Evolutionary conservation across 2,329 filamentous ascomycete species (phyloP).

Genomic region (Fusarium sp.): DNA sequence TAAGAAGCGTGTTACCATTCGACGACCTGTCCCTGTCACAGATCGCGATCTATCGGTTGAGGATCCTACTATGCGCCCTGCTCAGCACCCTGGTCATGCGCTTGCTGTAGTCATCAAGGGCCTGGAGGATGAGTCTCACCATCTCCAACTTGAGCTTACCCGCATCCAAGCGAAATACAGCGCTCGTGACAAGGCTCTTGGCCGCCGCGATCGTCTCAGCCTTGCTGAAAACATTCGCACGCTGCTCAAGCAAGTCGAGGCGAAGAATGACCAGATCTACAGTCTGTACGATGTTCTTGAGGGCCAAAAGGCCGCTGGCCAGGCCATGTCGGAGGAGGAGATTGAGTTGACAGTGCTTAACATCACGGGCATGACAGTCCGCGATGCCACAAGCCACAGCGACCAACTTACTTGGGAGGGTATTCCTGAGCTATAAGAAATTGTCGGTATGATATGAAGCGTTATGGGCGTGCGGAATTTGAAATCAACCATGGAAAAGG

Average conservation of each 20-base stretch:
- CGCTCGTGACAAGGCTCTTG: conserved; percentile 73
- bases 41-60: conserved; percentile 65
- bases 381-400: conserved; percentile 53
- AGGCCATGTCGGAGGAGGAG: conserved; percentile 71
- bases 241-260: conserved; percentile 72
- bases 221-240: conserved; percentile 71
- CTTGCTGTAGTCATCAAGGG: conserved; percentile 87
- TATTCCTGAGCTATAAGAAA: conserved; percentile 48
- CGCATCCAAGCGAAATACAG: conserved; percentile 72
- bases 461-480: conserved; percentile 30
- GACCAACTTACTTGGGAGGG: conserved; percentile 59
- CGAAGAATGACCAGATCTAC: conserved; percentile 84
- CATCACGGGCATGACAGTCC: conserved; percentile 61
- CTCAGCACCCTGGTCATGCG: conserved; percentile 76
- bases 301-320: conserved; percentile 75
- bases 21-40: conserved; percentile 74
- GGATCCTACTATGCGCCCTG: conserved; percentile 71
- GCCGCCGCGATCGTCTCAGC: conserved; percentile 71
- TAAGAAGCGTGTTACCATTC: conserved; percentile 71
- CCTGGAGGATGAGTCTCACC: conserved; percentile 81
- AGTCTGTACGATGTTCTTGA: conserved; percentile 85
- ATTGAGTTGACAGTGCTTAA: conserved; percentile 73
- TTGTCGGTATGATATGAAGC: conserved; percentile 16
- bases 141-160: conserved; percentile 78
- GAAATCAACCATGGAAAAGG: conserved; percentile 37